phyloP scores from a whole-genome alignment of 2,329 filamentous ascomycete genomes.

The Leptographium radiaticola region DNA sequence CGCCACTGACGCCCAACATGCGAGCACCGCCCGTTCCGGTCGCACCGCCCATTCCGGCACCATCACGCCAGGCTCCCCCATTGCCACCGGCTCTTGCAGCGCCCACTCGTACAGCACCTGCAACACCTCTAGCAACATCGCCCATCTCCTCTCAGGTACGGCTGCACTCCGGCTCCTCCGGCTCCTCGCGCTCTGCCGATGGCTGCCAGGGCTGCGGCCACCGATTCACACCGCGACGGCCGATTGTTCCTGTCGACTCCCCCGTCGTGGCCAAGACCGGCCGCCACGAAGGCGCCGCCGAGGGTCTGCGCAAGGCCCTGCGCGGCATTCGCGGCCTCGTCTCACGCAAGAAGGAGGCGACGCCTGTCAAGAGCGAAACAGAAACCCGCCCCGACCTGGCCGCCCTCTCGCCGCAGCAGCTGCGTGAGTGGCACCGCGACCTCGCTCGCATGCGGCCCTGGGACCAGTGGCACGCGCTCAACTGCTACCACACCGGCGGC shows the following conservation, averaged over 20 bases:
- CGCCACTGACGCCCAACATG: not conserved
- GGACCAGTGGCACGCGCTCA: slow-evolving; percentile 9
- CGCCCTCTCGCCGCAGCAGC: not conserved
- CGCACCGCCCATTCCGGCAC: not conserved
- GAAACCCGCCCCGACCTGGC: too few relatives aligned
- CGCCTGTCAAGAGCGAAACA: not conserved
- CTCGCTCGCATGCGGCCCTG: slow-evolving; percentile 3
- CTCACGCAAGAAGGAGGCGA: slow-evolving; percentile 1
- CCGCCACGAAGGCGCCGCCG: slow-evolving; percentile 1
- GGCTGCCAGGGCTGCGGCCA: slow-evolving; percentile 1
- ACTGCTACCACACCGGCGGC: not conserved
- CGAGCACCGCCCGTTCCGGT: not conserved
- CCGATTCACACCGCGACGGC: slow-evolving; percentile 1
- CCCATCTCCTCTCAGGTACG: not conserved
- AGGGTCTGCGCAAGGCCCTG: slow-evolving; percentile 4
- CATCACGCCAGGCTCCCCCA: not conserved
- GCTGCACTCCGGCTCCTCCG: not conserved
- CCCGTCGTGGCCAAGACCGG: not conserved
- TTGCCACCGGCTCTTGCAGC: not conserved
- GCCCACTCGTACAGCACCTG: not conserved
- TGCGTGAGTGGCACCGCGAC: not conserved
- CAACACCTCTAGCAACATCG: not conserved
- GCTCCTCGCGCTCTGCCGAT: not conserved
- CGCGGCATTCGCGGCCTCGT: slow-evolving; percentile 6
- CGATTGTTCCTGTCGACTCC: slow-evolving; percentile 2